Conservation (phyloP, 148 eudicot genomes). For the Vaccinium corymbosum region DNA sequence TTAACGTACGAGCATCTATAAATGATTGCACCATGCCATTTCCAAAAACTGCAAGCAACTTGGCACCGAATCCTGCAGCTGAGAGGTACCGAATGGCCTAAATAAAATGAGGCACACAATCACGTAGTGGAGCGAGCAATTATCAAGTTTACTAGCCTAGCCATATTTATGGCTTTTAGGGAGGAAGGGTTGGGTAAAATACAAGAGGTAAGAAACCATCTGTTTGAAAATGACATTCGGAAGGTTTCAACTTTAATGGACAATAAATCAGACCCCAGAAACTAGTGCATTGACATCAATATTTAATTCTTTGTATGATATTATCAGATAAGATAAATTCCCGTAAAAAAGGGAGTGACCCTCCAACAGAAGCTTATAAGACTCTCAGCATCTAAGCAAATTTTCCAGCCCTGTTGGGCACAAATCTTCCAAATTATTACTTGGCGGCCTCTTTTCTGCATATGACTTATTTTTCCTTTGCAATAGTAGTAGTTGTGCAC, state of each 20-base stretch:
- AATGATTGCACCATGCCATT: slow-evolving; percentile 99
- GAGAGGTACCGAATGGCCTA: slow-evolving; percentile 91
- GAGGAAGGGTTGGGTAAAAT: slow-evolving; percentile 8
- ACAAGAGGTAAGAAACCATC: neutral
- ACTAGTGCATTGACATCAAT: neutral
- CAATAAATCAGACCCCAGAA: neutral
- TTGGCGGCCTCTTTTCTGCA: neutral
- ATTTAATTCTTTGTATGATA: neutral
- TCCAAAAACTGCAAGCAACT: slow-evolving; percentile 87
- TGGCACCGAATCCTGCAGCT: slow-evolving; percentile 99
- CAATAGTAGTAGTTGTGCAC: neutral
- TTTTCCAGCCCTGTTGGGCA: neutral
- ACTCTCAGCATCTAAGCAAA: neutral
- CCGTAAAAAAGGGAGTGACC: neutral
- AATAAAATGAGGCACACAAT: slow-evolving; percentile 30
- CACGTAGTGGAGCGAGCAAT: slow-evolving; percentile 18
- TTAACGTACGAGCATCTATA: slow-evolving; percentile 78
- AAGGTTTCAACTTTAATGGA: neutral
- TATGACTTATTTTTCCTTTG: neutral
- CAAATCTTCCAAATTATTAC: neutral
- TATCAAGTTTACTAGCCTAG: neutral
- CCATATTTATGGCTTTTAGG: neutral
- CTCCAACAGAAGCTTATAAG: neutral
- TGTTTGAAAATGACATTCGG: neutral
- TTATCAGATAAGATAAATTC: neutral